Base-by-base conservation (phyloP, 2,329 filamentous ascomycete species). In the Tolypocladium guangdongense region DNA sequence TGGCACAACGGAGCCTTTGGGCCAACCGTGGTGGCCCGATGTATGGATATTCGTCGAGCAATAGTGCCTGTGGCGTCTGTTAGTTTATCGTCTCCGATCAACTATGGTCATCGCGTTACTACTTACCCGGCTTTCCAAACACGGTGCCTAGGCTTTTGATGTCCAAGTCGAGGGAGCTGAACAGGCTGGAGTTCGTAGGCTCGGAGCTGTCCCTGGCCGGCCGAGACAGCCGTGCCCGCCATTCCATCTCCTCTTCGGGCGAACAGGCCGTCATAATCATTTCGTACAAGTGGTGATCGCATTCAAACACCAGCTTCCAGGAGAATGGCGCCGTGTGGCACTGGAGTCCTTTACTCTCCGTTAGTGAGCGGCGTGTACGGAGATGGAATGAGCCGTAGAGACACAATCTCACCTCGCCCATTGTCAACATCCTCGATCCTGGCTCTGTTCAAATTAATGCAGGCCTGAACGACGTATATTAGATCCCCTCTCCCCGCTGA, bases 231-330 rank as follows among this genome's bases (percentile, higher is more conserved):
- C 84, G 80, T 18, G 73, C 76, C 57, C 85, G 84, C 92, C 93
- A 99, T 61, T 86, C 82, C 47, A 80, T 73, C 62, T 93, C 89
- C 66, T 99, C 92, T 41, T 79, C 82, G 0, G 82, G 75, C 1
- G 87, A 92, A 62, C 90, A 96, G 37, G 90, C 92, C 59, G 87
- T 95, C 71, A 96, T 77, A 41, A 96, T 83, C 18, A 96, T 71
- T 68, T 97, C 92, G 65, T 88, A 92, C 52, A 92, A 74, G 55
- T 87, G 83, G 59, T 87, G 81, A 54, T 86, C 78, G 58, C 82
- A 81, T 65, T 93, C 85, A 63, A 97, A 96, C 3, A 89, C 77
- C 12, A 96, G 63, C 66, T 97, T 99, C 92, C 91, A 97, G 1
- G 90, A 93, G 66, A 88, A 88, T 0, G 88, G 84, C 1, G 88